Evolutionary conservation across 139 green algal species (phyloP).

Genomic region (Bryopsis sp.): DNA sequence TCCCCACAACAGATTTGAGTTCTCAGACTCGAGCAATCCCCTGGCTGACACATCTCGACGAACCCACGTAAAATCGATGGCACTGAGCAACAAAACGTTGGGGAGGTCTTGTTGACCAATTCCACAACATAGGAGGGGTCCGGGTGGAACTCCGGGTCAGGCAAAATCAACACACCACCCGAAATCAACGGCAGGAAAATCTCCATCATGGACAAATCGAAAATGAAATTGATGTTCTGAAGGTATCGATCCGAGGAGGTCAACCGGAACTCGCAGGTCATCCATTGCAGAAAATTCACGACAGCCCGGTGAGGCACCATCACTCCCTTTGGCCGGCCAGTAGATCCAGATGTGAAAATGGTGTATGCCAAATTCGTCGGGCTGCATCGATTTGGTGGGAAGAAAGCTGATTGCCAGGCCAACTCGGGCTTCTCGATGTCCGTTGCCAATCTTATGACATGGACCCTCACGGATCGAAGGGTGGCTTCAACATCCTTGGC

Average conservation of each 20-base stretch:
- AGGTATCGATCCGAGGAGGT: background rate
- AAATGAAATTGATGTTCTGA: slow-evolving; percentile 14
- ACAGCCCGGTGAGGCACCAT: slow-evolving; percentile 28
- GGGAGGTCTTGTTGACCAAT: background rate
- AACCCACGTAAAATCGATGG: background rate
- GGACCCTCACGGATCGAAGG: background rate
- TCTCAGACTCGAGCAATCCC: background rate
- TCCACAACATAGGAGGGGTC: background rate
- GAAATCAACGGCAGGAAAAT: background rate
- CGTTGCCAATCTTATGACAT: background rate
- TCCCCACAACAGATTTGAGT: slow-evolving; percentile 14
- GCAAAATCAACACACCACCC: background rate
- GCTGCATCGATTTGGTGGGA: background rate
- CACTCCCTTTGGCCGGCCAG: slow-evolving; percentile 51
- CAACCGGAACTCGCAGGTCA: slow-evolving; percentile 3
- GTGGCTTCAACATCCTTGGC: background rate
- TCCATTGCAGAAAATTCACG: slow-evolving; percentile 26
- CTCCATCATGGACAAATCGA: slow-evolving; percentile 20
- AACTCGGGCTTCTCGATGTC: too few relatives aligned
- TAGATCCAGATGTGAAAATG: slow-evolving; percentile 59
- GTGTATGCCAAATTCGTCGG: slow-evolving; percentile 34
- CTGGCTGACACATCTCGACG: background rate
- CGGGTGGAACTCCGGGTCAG: background rate
- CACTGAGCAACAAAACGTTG: background rate
- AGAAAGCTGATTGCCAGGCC: slow-evolving; percentile 2